These are phyloP conservation scores for Hygrophoropsis aurantiaca DNA, from an alignment of 768 basidiomycete genomes.

Conservation along the genomic window DNA sequence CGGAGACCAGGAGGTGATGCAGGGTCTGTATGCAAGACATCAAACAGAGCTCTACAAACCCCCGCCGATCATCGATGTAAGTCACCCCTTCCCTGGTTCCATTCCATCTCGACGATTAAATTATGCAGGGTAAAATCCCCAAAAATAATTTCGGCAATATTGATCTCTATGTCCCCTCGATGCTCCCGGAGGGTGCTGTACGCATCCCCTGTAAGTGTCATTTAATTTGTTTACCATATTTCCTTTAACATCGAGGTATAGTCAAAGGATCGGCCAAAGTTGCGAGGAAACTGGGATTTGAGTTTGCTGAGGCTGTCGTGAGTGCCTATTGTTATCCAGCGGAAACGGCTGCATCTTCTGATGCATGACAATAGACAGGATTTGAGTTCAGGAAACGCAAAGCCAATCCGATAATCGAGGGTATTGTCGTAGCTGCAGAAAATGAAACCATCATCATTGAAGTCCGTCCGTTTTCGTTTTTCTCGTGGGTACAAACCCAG, in stretches of 20 bases:
- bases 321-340: conserved; percentile 33
- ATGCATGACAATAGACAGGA: conserved; percentile 60
- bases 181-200: conserved; percentile 85
- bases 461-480: conserved; percentile 36
- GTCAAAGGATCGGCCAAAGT: conserved; percentile 88
- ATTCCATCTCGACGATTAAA: neutral
- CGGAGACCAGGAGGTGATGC: conserved; percentile 62
- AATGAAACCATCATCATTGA: conserved; percentile 73
- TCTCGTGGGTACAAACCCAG: neutral
- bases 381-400: conserved; percentile 96
- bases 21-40: conserved; percentile 79
- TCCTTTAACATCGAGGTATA: too few relatives aligned
- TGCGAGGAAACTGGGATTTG: conserved; percentile 81
- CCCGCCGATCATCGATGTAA: conserved; percentile 79
- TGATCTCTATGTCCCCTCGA: conserved; percentile 91
- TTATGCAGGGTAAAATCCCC: conserved; percentile 78
- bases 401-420: conserved; percentile 81
- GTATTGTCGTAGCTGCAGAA: conserved; percentile 84
- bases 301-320: conserved; percentile 95
- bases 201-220: conserved; percentile 84
- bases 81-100: conserved; percentile 27
- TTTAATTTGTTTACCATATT: too few relatives aligned
- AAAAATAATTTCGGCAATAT: conserved; percentile 98
- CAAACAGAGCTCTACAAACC: conserved; percentile 87
- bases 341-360: conserved; percentile 3